phyloP scores from a whole-genome alignment of 1,284 basidiomycete genomes.

The Neonothopanus nambi region DNA sequence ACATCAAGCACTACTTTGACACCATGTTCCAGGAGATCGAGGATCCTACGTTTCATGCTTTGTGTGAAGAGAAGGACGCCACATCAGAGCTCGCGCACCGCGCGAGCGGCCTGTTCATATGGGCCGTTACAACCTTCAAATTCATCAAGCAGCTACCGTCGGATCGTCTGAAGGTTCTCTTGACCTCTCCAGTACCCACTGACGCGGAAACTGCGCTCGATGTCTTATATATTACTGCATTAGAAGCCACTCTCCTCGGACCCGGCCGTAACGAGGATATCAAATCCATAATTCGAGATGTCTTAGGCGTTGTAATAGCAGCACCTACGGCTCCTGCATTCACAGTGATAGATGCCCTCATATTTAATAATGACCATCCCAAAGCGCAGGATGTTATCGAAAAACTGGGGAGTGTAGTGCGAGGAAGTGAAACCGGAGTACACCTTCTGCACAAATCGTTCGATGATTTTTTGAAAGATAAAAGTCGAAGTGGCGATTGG shows the following conservation, averaged over 20 bases:
- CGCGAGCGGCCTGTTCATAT: conserved; percentile 11
- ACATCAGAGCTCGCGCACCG: neutral
- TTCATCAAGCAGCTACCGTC: conserved; percentile 1
- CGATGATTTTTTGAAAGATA: conserved; percentile 9
- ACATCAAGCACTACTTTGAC: conserved; percentile 5
- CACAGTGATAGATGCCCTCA: neutral
- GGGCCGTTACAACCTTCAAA: neutral
- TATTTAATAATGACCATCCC: too few species aligned
- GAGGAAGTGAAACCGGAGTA: neutral
- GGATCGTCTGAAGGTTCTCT: neutral
- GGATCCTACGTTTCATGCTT: too few species aligned
- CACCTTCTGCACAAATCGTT: conserved; percentile 7
- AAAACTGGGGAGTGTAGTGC: conserved; percentile 4
- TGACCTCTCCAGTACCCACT: neutral
- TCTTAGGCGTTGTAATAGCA: too few species aligned
- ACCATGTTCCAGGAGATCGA: conserved; percentile 1
- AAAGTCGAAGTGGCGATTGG: neutral
- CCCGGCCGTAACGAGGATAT: neutral
- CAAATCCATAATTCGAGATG: neutral
- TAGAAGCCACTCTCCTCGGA: conserved; percentile 4
- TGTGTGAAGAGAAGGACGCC: too few species aligned
- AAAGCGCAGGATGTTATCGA: too few species aligned
- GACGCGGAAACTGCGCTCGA: neutral
- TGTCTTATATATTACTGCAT: conserved; percentile 1
- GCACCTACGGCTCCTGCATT: too few species aligned